Evolutionary conservation across 257 asterid species (phyloP).

Genomic region (Salvia splendens): DNA sequence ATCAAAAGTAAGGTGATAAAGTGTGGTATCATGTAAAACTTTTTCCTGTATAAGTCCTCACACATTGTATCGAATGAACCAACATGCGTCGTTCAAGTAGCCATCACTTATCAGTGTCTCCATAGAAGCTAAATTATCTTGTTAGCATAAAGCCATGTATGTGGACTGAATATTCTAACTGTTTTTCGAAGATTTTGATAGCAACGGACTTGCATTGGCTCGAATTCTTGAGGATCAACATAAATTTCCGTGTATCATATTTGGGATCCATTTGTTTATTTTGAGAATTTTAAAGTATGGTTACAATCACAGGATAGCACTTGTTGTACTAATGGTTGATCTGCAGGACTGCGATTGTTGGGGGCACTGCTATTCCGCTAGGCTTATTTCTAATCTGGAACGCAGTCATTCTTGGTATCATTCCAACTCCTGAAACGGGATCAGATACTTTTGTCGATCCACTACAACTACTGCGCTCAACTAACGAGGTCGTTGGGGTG

Average conservation of each 20-base stretch:
- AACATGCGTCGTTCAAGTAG: no score
- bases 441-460: constrained; percentile 54
- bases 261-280: background rate
- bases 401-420: constrained; percentile 86
- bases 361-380: constrained; percentile 86
- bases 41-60: constrained; percentile 9
- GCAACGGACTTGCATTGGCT: background rate
- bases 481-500: constrained; percentile 81
- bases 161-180: background rate
- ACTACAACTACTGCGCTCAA: constrained; percentile 63
- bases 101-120: no score
- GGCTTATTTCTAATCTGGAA: constrained; percentile 85
- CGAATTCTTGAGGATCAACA: background rate
- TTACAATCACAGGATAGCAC: background rate
- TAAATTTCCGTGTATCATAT: no score
- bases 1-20: constrained; percentile 81
- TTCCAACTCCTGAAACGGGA: constrained; percentile 48
- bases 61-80: background rate
- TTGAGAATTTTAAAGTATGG: background rate
- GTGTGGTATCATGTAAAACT: constrained; percentile 6
- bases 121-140: background rate
- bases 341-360: constrained; percentile 76
- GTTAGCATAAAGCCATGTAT: background rate
- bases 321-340: constrained; percentile 30
- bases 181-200: background rate